Evolutionary conservation across 352 stramenopile genomes (phyloP).

Genomic region (Bremia lactucae): DNA sequence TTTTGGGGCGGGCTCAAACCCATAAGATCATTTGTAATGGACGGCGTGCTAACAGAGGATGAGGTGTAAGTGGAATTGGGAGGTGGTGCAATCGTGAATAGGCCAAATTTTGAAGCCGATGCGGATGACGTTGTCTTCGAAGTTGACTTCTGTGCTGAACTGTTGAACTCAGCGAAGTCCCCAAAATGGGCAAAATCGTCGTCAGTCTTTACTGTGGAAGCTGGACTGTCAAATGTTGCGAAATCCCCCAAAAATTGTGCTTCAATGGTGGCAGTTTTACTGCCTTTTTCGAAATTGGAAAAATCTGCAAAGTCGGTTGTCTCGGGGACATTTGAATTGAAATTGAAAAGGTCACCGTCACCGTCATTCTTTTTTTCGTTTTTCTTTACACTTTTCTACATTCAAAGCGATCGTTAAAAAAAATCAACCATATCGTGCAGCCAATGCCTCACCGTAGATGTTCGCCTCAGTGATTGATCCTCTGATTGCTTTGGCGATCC

Average conservation of each 20-base stretch:
- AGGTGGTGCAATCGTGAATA: conserved; percentile 63
- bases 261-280: conserved; percentile 16
- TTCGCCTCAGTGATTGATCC: conserved; percentile 25
- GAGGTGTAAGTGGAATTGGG: conserved; percentile 36
- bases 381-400: conserved; percentile 34
- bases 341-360: conserved; percentile 43
- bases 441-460: conserved; percentile 26
- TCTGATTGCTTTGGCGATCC: conserved; percentile 53
- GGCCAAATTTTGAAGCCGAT: conserved; percentile 29
- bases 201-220: conserved; percentile 11
- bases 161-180: conserved; percentile 30
- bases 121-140: conserved; percentile 20
- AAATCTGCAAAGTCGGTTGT: conserved; percentile 57
- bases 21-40: conserved; percentile 49
- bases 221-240: conserved; percentile 31
- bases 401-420: neutral
- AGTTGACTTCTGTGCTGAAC: conserved; percentile 12
- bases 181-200: conserved; percentile 42
- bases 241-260: conserved; percentile 36
- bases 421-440: neutral
- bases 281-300: conserved; percentile 46
- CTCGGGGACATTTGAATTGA: conserved; percentile 20
- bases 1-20: conserved; percentile 42
- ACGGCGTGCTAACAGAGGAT: conserved; percentile 10
- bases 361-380: conserved; percentile 31